These are phyloP conservation scores for Adansonia rubrostipa DNA, from an alignment of 441 rosid genomes.

Conservation along the genomic window DNA sequence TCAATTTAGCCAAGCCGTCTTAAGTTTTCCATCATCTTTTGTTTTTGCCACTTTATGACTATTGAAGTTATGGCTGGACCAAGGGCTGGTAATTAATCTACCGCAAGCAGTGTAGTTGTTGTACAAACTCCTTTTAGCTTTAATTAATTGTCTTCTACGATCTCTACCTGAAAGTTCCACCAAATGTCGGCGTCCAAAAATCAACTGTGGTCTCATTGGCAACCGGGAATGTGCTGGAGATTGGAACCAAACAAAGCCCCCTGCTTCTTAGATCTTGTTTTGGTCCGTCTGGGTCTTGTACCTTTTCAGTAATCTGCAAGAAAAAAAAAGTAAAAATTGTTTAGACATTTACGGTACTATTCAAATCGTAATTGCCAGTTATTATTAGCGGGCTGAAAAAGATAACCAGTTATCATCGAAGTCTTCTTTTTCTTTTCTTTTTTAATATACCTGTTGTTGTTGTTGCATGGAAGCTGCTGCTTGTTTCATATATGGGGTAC, in stretches of 20 bases:
- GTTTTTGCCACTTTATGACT: background rate
- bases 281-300: slow-evolving; percentile 31
- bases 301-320: slow-evolving; percentile 35
- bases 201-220: slow-evolving; percentile 65
- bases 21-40: too few relatives aligned
- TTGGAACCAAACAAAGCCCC: slow-evolving; percentile 69
- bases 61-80: too few relatives aligned
- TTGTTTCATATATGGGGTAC: slow-evolving; percentile 72
- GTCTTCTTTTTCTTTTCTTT: background rate
- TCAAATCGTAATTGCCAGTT: background rate
- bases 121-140: slow-evolving; percentile 24
- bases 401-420: background rate
- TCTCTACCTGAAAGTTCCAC: slow-evolving; percentile 64
- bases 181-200: slow-evolving; percentile 76
- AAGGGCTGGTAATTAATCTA: background rate
- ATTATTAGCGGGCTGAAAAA: background rate
- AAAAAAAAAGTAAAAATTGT: background rate
- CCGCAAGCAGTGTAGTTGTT: background rate
- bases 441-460: slow-evolving; percentile 57
- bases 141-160: background rate
- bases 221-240: slow-evolving; percentile 68
- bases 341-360: background rate
- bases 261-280: slow-evolving; percentile 55
- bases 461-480: slow-evolving; percentile 50
- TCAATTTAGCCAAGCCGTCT: background rate